Evolutionary conservation across 2,329 filamentous ascomycete species (phyloP), one percentile per base, ranked within the genome.

Genomic region (Gnomoniopsis smithogilvyi): DNA sequence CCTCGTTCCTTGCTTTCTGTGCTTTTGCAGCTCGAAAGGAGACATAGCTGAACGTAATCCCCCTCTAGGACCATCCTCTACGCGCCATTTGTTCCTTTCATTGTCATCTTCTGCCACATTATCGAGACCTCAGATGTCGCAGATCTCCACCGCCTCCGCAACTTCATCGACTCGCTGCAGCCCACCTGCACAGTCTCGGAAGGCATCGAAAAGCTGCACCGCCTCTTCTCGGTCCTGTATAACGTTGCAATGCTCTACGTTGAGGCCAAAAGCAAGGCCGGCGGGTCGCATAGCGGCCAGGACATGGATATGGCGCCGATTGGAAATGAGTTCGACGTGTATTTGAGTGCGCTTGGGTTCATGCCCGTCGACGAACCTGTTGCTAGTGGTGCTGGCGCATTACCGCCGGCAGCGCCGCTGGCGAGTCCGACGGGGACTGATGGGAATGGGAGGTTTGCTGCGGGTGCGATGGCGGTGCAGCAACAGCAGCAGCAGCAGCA

Each of bases 311-410:
- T 82, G 67, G 73, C 72, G 3, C 77, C 78, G 6, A 80, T 84
- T 2, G 81, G 80, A 1, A 77, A 83, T 59, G 82, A 86, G 64
- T 87, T 89, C 61, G 84, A 89, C 63, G 81, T 83, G 59, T 89
- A 88, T 65, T 75, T 89, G 1, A 83, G 77, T 64, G 85, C 86
- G 22, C 76, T 89, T 17, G 86, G 86, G 0, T 78, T 89, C 60
- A 83, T 85, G 62, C 80, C 81, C 54, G 67, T 66, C 64, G 38
- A 67, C 64, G 64, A 55, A 4, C 53, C 41, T 1, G 21, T 19
- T 10, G 26, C 41, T 17, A 26, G 59, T 62, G 33, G 59, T 52
- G 41, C 67, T 57, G 58, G 11, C 2, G 51, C 14, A 12, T 34
- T 24, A 11, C 15, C 51, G 17, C 10, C 59, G 30, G 52, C 55